Base-by-base conservation (phyloP, 352 stramenopile species). In the Globisporangium takayamanum region DNA sequence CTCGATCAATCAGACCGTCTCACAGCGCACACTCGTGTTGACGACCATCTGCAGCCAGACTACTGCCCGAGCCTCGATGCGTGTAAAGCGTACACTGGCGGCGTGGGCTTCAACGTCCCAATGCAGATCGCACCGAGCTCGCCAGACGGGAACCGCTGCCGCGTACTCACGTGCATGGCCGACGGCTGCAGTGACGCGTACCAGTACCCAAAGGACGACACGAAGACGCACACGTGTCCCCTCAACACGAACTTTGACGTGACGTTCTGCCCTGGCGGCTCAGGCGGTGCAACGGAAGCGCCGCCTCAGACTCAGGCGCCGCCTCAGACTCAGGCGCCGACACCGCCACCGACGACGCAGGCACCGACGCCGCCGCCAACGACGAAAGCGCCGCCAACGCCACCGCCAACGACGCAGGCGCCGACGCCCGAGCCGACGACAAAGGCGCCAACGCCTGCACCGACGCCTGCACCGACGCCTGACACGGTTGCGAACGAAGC, bases 161-260 rank as follows among this genome's bases (percentile, higher is more conserved):
- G 68, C 6, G 54, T 69, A 39, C 72, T 87, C 54, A 80, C 69
- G 28, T 88, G 78, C 56, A 67, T 77, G 62, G 56, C 54, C n/a
- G 73, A 86, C 47, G 74, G 70, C 14, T 91, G 81, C 49, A 22
- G 48, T 20, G 81, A 91, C 50, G 81, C 73, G 28, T 89, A 91
- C 68, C 73, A 86, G 56, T 87, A 70, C 62, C 81, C 81, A 5
- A 76, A 73, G 55, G 78, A 91, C 53, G 76, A 88, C 68, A 77
- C 47, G 51, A 90, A 90, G 74, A 90, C 80, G 42, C 77, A 87
- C 55, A 61, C 62, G 26, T 90, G 80, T 50, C n/a, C 57, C 2
- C 68, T 76, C 63, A 63, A 53, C 33, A 73, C 69, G 39, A 62
- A 84, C 56, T 87, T 89, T 52, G 76, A 71, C 5, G 78, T 88